These are phyloP conservation scores for Penicillium pancosmium DNA, from an alignment of 495 filamentous ascomycete genomes.

Conservation along the genomic window DNA sequence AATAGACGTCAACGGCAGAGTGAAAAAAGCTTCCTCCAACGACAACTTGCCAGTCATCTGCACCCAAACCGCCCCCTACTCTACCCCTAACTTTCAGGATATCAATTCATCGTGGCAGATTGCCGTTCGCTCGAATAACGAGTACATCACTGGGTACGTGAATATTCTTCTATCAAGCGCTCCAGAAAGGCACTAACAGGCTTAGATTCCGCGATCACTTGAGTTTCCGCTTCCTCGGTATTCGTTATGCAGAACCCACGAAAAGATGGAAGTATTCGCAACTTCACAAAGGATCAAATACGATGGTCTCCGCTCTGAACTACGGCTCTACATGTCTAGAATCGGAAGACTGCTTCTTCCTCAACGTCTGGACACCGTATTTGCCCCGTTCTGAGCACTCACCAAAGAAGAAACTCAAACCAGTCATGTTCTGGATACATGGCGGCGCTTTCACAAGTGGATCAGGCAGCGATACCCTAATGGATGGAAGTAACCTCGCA, in stretches of 20 bases:
- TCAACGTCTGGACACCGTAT: conserved; percentile 53
- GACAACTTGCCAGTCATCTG: conserved; percentile 21
- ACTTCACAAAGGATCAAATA: conserved; percentile 16
- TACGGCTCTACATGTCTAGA: conserved; percentile 24
- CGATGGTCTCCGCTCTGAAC: conserved; percentile 22
- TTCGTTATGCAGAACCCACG: conserved; percentile 26
- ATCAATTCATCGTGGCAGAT: conserved; percentile 22
- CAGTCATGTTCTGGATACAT: conserved; percentile 52
- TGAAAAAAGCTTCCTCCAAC: conserved; percentile 13
- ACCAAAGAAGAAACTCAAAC: conserved; percentile 29
- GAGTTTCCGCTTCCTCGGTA: conserved; percentile 27
- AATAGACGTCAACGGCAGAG: conserved; percentile 14
- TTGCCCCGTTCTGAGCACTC: conserved; percentile 33
- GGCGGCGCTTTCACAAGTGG: conserved; percentile 50
- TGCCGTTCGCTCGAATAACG: conserved; percentile 21
- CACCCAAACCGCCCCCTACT: conserved; percentile 25
- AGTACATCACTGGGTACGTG: conserved; percentile 25
- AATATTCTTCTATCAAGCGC: too few species aligned
- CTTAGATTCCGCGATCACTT: conserved; percentile 29
- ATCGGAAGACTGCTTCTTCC: conserved; percentile 40
- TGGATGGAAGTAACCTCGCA: conserved; percentile 46
- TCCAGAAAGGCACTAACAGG: neutral
- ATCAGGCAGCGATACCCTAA: conserved; percentile 35
- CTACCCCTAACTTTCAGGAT: conserved; percentile 16
- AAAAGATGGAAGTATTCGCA: conserved; percentile 27